Evolutionary conservation across 148 eudicot species (phyloP).

Genomic region (Nepenthes mirabilis): DNA sequence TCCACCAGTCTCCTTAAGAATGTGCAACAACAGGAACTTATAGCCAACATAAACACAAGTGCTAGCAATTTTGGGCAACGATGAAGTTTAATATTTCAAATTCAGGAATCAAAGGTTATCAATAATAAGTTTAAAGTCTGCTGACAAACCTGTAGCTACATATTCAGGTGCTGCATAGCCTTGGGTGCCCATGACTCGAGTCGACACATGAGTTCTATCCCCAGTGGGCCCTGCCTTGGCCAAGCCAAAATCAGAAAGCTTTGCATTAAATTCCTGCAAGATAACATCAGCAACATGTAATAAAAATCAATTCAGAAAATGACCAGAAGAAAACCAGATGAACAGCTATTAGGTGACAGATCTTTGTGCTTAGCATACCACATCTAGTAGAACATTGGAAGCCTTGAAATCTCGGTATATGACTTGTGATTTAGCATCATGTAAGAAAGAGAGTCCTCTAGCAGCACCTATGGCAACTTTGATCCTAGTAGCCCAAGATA

Average conservation of each 20-base stretch:
- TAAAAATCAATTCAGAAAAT: background rate
- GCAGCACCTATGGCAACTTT: slow-evolving; percentile 81
- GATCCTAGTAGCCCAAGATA: slow-evolving; percentile 68
- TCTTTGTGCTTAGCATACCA: slow-evolving; percentile 16
- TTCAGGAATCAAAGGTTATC: background rate
- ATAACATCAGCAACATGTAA: slow-evolving; percentile 3
- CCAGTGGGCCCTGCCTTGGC: slow-evolving; percentile 79
- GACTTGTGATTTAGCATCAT: slow-evolving; percentile 53
- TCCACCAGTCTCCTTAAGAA: too few species aligned
- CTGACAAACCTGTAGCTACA: slow-evolving; percentile 50
- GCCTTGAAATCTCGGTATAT: slow-evolving; percentile 71
- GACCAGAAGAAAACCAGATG: background rate
- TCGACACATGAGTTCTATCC: slow-evolving; percentile 67
- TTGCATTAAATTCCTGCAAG: slow-evolving; percentile 52
- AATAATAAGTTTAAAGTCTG: background rate
- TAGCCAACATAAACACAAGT: too few species aligned
- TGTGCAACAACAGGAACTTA: too few species aligned
- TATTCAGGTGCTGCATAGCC: slow-evolving; percentile 79
- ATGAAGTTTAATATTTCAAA: too few species aligned
- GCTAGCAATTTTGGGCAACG: too few species aligned
- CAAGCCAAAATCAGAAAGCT: slow-evolving; percentile 67
- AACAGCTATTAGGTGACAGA: background rate
- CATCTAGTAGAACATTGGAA: slow-evolving; percentile 52
- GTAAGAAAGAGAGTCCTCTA: slow-evolving; percentile 61
- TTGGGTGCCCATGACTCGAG: slow-evolving; percentile 75